Base-by-base conservation (phyloP, 2,329 filamentous ascomycete genomes). In the Cladosporium sp. region DNA sequence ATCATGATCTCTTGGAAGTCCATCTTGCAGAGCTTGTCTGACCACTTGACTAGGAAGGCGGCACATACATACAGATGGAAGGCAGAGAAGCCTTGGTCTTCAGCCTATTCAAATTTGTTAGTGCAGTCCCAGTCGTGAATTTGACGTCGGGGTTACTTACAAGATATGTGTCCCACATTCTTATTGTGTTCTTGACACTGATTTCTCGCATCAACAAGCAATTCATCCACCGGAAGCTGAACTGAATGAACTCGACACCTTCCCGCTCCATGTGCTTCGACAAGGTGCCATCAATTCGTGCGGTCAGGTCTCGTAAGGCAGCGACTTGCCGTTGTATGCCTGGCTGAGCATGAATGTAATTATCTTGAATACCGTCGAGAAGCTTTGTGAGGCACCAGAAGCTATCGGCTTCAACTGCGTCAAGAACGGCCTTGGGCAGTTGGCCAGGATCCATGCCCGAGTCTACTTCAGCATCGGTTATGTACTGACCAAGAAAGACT, bases 81-180 rank as follows among this genome's bases (percentile, higher is more conserved):
- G 69, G 95, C 91, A 3, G 93, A 97, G 75, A 99, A 99, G 49
- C 94, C 95, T 76, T 97, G 91, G 69, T 97, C 94, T 80, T 99
- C 95, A 49, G 94, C 91, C 93, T 97, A 64, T 34, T 15, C 9
- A 51, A 13, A 32, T 44, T 32, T 58, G 28, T 60, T 25, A 36
- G 49, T 48, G 22, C 34, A 22, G 20, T 51, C 47, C 32, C n/a
- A 17, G 13, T 7, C 17, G 32, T 10, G 28, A 22, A 15, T 19
- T 4, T 3, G 13, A n/a, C 17, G 6, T 15, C 42, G 10, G 2
- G 28, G 17, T 15, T 17, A 75, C 85, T 71, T 78, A 97, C 93
- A 77, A 99, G 83, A 76, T 99, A 99, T 24, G 94, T 99, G 74
- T 99, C 94, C 94, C 94, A 99, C 94, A 99, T 99, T 65, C 94